Evolutionary conservation across 805 yeast genomes (phyloP), one percentile per base, ranked within the genome.

Genomic region (Metschnikowia bowlesiae): DNA sequence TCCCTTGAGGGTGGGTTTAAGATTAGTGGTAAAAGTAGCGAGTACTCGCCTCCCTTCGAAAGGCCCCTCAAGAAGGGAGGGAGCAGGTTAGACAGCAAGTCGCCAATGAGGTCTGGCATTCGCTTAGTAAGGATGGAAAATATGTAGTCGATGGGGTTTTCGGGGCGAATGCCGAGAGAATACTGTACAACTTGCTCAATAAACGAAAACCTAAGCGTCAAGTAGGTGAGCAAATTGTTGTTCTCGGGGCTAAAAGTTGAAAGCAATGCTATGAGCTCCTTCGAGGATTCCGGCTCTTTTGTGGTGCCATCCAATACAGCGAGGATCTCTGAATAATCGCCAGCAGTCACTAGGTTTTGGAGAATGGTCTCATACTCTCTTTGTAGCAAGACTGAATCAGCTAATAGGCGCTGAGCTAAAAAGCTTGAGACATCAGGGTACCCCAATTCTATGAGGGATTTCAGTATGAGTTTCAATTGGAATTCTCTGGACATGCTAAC

Each of bases 391-490:
- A 28, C 26, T 7, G 38, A 42, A 33, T 33, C 30, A 22, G 38
- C 10, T 31, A 33, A 26, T 22, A 48, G 18, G n/a, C 48, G 44
- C 16, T 47, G 37, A 8, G 50, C 49, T 31, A 69, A 47, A 8
- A 54, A 51, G 10, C 59, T 59, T 11, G 71, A 60, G 32, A 68
- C 54, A 3, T 57, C 58, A 16, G 49, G 47, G 46, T 67, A 67
- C 3, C 73, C 73, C 14, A 67, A 56, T 26, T 68, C 73, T 8
- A 53, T 49, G 18, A 70, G 64, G 6, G 74, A 48, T 29, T 61
- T 57, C 50, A 62, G 65, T 43, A 70, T 60, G 31, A 69, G 55
- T 51, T 67, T 67, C 39, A 69, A 54, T 38, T 63, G 61, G 49
- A 66, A 64, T 40, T 64, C 62, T 44, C 59, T 53, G 14, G 65